These are phyloP conservation scores for Amanita pseudoporphyria DNA, from an alignment of 768 basidiomycete genomes.

Conservation along the genomic window DNA sequence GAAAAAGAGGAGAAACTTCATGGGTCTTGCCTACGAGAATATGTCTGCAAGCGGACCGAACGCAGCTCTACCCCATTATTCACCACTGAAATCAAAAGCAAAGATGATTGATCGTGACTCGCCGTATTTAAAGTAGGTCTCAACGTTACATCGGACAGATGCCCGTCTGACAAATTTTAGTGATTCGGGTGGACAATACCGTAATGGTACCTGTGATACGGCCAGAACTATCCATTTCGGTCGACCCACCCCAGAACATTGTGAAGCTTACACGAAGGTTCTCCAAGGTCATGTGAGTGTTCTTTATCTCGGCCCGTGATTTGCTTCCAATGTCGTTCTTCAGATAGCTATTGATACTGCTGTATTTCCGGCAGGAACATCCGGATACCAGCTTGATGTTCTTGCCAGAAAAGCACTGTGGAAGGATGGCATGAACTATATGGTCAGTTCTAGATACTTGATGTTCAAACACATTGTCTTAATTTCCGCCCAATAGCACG, in stretches of 20 bases:
- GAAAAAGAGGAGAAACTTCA: slow-evolving; percentile 59
- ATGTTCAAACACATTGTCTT: background rate
- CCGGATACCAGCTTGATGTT: slow-evolving; percentile 76
- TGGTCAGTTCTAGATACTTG: slow-evolving; percentile 27
- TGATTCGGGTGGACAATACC: slow-evolving; percentile 87
- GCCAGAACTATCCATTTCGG: slow-evolving; percentile 83
- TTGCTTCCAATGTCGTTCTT: slow-evolving; percentile 7
- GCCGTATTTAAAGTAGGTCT: slow-evolving; percentile 81
- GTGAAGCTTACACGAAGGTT: slow-evolving; percentile 89
- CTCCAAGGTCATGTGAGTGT: slow-evolving; percentile 87
- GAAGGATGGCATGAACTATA: slow-evolving; percentile 78
- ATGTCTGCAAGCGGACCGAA: slow-evolving; percentile 88
- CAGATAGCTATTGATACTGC: slow-evolving; percentile 88
- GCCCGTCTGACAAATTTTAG: slow-evolving; percentile 26
- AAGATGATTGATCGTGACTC: slow-evolving; percentile 64
- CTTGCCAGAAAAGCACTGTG: slow-evolving; percentile 84
- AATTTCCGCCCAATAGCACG: slow-evolving; percentile 45
- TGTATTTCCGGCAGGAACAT: slow-evolving; percentile 86
- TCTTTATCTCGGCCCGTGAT: slow-evolving; percentile 11
- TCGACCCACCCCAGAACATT: slow-evolving; percentile 74
- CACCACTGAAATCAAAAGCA: slow-evolving; percentile 61
- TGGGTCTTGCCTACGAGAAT: slow-evolving; percentile 82
- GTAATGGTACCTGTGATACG: slow-evolving; percentile 85
- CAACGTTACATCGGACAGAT: slow-evolving; percentile 8
- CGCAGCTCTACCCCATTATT: slow-evolving; percentile 92